Evolutionary conservation across 202 grass and related monocot genomes (phyloP).

Genomic region (Panicum hallii): DNA sequence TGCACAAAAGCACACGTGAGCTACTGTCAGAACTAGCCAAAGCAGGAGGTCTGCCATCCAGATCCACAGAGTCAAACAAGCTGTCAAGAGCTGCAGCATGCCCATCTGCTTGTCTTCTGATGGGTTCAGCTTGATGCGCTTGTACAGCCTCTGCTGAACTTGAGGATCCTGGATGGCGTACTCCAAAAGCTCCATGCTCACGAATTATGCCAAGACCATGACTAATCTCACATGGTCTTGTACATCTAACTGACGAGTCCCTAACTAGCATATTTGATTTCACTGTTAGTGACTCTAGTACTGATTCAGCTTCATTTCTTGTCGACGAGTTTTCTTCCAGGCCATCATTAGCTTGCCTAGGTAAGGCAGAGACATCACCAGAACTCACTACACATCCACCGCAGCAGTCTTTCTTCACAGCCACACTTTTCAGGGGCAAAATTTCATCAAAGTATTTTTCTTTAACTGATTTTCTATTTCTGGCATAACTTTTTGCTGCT

Average conservation of each 20-base stretch:
- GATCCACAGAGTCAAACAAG: slow-evolving; percentile 51
- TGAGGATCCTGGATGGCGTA: slow-evolving; percentile 12
- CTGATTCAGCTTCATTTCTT: slow-evolving; percentile 37
- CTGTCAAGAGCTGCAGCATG: slow-evolving; percentile 30
- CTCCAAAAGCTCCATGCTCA: slow-evolving; percentile 37
- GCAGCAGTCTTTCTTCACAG: slow-evolving; percentile 49
- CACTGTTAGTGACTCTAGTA: slow-evolving; percentile 50
- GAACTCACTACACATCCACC: slow-evolving; percentile 39
- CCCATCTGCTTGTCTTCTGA: slow-evolving; percentile 30
- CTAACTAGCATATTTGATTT: slow-evolving; percentile 47
- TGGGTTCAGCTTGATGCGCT: slow-evolving; percentile 36
- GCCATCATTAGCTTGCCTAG: slow-evolving; percentile 9
- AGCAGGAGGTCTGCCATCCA: slow-evolving; percentile 50
- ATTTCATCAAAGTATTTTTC: slow-evolving; percentile 52
- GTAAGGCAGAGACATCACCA: slow-evolving; percentile 1
- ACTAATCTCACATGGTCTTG: slow-evolving; percentile 11
- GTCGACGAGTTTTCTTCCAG: slow-evolving; percentile 31
- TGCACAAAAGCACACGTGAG: slow-evolving; percentile 52
- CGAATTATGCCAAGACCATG: slow-evolving; percentile 30
- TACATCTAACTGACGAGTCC: slow-evolving; percentile 23
- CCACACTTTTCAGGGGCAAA: slow-evolving; percentile 37
- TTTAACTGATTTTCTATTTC: slow-evolving; percentile 42
- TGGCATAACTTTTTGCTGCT: slow-evolving; percentile 32
- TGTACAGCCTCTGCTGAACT: slow-evolving; percentile 43
- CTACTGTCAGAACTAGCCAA: slow-evolving; percentile 66